A percentile compares a stretch with the other conserved stretches of the same genome.
Evolutionary conservation across 2,329 filamentous ascomycete species (phyloP).

Genomic region (Dendryphion nanum): DNA sequence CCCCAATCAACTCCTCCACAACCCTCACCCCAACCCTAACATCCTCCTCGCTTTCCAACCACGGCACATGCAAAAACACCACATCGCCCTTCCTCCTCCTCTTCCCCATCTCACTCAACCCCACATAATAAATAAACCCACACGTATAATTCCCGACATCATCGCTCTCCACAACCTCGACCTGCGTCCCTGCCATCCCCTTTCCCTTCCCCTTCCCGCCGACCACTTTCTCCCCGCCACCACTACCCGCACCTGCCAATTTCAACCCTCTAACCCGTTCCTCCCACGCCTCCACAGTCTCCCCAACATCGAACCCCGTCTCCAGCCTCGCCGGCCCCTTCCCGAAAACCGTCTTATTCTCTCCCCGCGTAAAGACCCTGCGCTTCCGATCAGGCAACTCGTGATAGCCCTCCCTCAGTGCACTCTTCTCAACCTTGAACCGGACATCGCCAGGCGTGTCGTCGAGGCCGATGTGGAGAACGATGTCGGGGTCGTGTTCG

Average conservation of each 20-base stretch:
- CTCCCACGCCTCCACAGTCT: conserved; percentile 12
- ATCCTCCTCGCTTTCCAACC: conserved; percentile 31
- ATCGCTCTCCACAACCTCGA: conserved; percentile 37
- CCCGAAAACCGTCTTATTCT: conserved; percentile 18
- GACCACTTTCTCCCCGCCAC: not conserved
- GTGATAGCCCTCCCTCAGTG: conserved; percentile 69
- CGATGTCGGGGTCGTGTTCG: conserved; percentile 53
- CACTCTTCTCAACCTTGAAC: conserved; percentile 72
- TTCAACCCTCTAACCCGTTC: conserved; percentile 6
- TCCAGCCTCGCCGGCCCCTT: conserved; percentile 22
- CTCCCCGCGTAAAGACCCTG: conserved; percentile 29
- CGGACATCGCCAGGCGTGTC: too few species aligned
- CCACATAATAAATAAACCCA: conserved; percentile 46
- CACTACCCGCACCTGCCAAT: conserved; percentile 2
- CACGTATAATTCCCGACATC: conserved; percentile 46
- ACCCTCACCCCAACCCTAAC: conserved; percentile 31
- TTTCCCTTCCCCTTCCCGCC: conserved; percentile 1
- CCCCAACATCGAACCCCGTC: conserved; percentile 21
- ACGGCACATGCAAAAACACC: conserved; percentile 45
- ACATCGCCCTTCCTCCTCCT: conserved; percentile 24
- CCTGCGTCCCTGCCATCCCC: too few species aligned
- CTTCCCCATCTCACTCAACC: conserved; percentile 28
- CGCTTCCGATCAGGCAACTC: conserved; percentile 68
- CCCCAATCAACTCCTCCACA: conserved; percentile 30
- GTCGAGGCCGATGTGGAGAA: conserved; percentile 76